A percentile compares a stretch with the other conserved stretches of the same genome.
Evolutionary conservation across 2,329 filamentous ascomycete species (phyloP).

Genomic region (Sclerotinia minor): DNA sequence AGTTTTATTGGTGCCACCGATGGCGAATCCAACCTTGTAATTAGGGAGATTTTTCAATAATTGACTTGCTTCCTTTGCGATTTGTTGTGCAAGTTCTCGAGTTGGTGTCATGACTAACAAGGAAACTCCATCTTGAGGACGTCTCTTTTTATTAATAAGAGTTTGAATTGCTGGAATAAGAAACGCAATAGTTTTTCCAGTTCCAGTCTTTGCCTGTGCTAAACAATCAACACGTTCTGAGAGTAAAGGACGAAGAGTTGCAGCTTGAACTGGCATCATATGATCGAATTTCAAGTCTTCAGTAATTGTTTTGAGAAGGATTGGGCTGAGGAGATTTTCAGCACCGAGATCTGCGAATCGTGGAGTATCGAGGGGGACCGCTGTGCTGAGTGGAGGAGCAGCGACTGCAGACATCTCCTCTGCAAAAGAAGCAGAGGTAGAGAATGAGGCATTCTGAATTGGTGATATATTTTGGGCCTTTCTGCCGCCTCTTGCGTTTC

Average conservation of each 20-base stretch:
- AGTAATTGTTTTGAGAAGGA: constrained; percentile 60
- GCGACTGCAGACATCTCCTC: constrained; percentile 32
- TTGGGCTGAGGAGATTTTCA: constrained; percentile 48
- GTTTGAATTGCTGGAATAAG: constrained; percentile 78
- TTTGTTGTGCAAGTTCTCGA: constrained; percentile 78
- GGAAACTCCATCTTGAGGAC: constrained; percentile 50
- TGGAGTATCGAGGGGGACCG: constrained; percentile 48
- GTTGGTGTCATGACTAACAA: constrained; percentile 77
- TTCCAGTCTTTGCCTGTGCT: constrained; percentile 94
- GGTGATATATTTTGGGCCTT: not conserved
- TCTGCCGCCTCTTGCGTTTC: not conserved
- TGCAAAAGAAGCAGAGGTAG: constrained; percentile 15
- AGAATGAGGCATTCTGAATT: constrained; percentile 6
- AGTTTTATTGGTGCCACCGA: constrained; percentile 83
- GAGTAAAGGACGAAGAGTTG: constrained; percentile 78
- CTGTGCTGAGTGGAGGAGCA: constrained; percentile 43
- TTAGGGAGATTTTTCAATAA: constrained; percentile 38
- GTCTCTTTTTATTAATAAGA: constrained; percentile 52
- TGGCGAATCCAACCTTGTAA: constrained; percentile 68
- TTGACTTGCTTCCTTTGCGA: constrained; percentile 69
- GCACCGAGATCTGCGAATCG: constrained; percentile 50
- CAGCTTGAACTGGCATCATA: constrained; percentile 91
- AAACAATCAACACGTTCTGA: constrained; percentile 66
- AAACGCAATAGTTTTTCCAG: constrained; percentile 94
- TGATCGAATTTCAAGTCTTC: constrained; percentile 71